phyloP scores from a whole-genome alignment of 2,329 filamentous ascomycete genomes.

The Drechslerella coelobrocha region DNA sequence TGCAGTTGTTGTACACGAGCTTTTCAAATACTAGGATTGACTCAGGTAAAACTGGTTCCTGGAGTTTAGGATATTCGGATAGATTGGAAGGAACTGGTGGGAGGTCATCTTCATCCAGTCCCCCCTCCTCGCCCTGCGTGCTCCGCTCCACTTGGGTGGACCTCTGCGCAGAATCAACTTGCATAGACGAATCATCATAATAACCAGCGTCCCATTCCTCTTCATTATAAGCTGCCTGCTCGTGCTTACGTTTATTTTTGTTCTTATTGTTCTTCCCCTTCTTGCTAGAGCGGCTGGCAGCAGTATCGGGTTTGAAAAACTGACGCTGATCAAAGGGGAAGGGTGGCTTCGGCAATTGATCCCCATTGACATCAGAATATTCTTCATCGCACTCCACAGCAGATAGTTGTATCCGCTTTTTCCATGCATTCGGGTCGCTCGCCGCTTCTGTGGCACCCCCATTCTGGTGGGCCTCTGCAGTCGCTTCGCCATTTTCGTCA shows the following conservation, averaged over 20 bases:
- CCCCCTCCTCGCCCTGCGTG: constrained; percentile 46
- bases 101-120: constrained; percentile 47
- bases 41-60: constrained; percentile 49
- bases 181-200: constrained; percentile 52
- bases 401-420: constrained; percentile 51
- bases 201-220: constrained; percentile 35
- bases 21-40: constrained; percentile 53
- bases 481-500: constrained; percentile 48
- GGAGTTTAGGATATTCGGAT: constrained; percentile 46
- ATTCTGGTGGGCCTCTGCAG: constrained; percentile 22
- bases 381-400: constrained; percentile 54
- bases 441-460: not conserved
- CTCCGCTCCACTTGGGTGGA: constrained; percentile 26
- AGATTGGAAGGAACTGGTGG: constrained; percentile 53
- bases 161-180: constrained; percentile 34
- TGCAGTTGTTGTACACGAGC: constrained; percentile 50
- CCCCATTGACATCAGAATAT: constrained; percentile 27
- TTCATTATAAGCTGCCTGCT: constrained; percentile 11
- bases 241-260: constrained; percentile 38
- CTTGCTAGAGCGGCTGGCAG: constrained; percentile 42
- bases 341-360: constrained; percentile 47
- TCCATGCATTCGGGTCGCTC: constrained; percentile 51
- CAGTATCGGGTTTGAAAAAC: not conserved
- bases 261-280: constrained; percentile 49
- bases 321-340: constrained; percentile 54